Evolutionary conservation across 345 rosid species (phyloP), one percentile per base, ranked within the genome.

Genomic region (Odontarrhena argentea): DNA sequence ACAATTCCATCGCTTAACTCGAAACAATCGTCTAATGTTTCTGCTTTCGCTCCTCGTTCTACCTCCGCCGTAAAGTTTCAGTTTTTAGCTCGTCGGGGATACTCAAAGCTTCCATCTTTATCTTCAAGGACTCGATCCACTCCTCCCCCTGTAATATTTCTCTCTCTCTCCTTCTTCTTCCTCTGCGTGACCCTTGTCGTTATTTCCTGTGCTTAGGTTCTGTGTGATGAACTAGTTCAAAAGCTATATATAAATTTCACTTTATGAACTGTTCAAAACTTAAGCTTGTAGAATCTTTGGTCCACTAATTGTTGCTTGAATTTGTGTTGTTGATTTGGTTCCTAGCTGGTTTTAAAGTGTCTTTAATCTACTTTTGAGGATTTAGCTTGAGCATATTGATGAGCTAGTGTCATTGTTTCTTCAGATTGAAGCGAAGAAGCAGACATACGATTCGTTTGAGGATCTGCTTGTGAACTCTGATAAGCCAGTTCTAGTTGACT

Each of bases 401-500:
- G 9, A 37, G 4, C 35, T n/a, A 4, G 1, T 55, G 44, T 59
- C 28, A 5, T 54, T 55, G 32, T 45, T 52, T n/a, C 14, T 45
- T 45, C 62, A 87, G 91, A 80, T 82, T 67, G 79, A 82, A 71
- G 91, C 96, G 15, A 89, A 83, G 87, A 87, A 89, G 82, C 87
- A 89, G 72, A 89, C 88, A 3, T 89, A 70, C 71, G 62, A 87
- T 48, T 73, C 82, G 38, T 80, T 92, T 4, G 91, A 86, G 50
- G 96, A 92, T 53, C 74, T 92, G 69, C 81, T 92, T 76, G 73
- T 63, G 30, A 82, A 81, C 37, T 74, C 93, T 37, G 91, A 87
- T 52, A 89, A 83, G 64, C 98, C 98, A 3, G 86, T 92, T 32
- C 64, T 92, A 14, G 96, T 92, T 40, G 98, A 89, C 71, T 92